A percentile compares a stretch with the other conserved stretches of the same genome.
These are phyloP conservation scores for Rubia balearica DNA, from an alignment of 305 asterid species.

Conservation along the genomic window DNA sequence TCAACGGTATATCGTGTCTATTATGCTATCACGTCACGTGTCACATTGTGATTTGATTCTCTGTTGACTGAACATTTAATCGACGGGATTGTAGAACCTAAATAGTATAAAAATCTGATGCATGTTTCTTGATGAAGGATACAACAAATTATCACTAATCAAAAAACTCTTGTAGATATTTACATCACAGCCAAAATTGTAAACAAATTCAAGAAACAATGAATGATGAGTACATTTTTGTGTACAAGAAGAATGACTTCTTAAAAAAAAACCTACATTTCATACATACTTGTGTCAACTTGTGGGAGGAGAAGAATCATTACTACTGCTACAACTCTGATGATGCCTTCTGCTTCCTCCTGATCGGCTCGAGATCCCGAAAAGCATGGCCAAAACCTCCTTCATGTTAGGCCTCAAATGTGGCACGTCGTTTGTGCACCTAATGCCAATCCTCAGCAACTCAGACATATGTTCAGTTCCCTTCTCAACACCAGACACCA, in stretches of 20 bases:
- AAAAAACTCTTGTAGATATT: neutral
- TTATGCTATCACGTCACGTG: too few species aligned
- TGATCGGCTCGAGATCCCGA: constrained; percentile 35
- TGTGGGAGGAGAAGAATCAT: constrained; percentile 24
- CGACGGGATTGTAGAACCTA: too few species aligned
- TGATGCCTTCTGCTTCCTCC: constrained; percentile 22
- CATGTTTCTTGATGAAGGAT: too few species aligned
- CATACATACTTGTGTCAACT: neutral
- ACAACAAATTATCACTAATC: neutral
- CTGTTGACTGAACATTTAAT: too few species aligned
- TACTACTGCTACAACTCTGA: neutral
- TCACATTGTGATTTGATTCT: too few species aligned
- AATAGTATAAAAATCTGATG: too few species aligned
- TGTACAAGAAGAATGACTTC: constrained; percentile 11
- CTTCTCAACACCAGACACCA: constrained; percentile 62
- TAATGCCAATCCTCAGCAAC: constrained; percentile 57
- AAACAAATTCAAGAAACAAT: constrained; percentile 6
- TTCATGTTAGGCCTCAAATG: constrained; percentile 76
- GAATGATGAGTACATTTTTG: neutral
- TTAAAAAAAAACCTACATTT: neutral
- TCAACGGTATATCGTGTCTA: too few species aligned
- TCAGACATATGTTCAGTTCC: constrained; percentile 75
- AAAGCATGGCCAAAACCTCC: constrained; percentile 69
- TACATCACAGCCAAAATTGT: constrained; percentile 10
- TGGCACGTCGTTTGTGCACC: constrained; percentile 75